A percentile compares a stretch with the other conserved stretches of the same genome.
Conservation (phyloP, 2,329 filamentous ascomycete genomes). For the Myriosclerotinia scirpicola region DNA sequence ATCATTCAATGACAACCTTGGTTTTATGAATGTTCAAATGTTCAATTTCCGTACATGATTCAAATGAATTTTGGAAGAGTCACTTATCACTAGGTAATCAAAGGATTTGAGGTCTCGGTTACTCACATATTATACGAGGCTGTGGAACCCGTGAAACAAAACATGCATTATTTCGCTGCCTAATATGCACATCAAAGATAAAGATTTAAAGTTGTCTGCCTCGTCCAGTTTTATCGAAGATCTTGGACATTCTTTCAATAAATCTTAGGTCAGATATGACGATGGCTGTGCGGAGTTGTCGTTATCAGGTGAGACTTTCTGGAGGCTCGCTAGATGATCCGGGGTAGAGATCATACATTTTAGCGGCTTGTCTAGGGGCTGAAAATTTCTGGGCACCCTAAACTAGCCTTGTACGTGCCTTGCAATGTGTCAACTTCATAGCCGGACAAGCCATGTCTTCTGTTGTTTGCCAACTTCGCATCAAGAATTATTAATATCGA, state of each 20-base stretch:
- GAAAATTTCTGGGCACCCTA: neutral
- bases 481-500: too few relatives aligned
- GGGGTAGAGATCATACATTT: neutral
- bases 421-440: neutral
- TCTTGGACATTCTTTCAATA: neutral
- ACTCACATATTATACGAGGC: neutral
- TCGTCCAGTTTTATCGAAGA: neutral
- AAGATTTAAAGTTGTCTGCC: constrained; percentile 11
- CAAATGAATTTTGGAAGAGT: neutral
- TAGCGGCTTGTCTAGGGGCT: constrained; percentile 7
- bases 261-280: constrained; percentile 1
- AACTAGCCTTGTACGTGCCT: neutral
- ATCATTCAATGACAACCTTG: neutral
- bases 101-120: neutral
- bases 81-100: neutral
- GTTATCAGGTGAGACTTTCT: constrained; percentile 20
- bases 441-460: neutral
- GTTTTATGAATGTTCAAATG: neutral
- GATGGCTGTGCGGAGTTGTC: constrained; percentile 3
- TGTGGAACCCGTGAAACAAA: neutral
- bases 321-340: constrained; percentile 24
- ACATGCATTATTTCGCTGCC: neutral
- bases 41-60: neutral
- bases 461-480: neutral
- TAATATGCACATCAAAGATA: neutral